A percentile compares a stretch with the other conserved stretches of the same genome.
These are phyloP conservation scores for Metschnikowia dekortorum DNA, from an alignment of 805 yeast species.

Conservation along the genomic window DNA sequence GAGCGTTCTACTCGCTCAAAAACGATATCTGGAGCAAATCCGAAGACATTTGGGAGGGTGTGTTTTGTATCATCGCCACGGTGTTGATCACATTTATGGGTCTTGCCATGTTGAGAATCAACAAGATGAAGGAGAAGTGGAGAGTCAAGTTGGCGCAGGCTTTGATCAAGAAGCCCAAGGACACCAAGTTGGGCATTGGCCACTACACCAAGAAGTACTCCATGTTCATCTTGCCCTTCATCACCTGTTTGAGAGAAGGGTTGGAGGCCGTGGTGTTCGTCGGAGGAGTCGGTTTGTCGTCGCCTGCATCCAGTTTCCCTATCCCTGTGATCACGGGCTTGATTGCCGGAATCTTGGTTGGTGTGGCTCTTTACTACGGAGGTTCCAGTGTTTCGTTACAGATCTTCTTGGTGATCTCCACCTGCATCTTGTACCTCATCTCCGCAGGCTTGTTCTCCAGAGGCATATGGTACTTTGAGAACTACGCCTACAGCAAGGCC, in stretches of 20 bases:
- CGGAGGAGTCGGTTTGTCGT: conserved; percentile 38
- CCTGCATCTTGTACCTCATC: conserved; percentile 82
- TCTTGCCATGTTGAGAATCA: conserved; percentile 88
- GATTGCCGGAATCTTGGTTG: conserved; percentile 69
- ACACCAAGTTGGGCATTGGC: conserved; percentile 47
- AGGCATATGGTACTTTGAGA: conserved; percentile 87
- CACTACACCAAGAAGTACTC: conserved; percentile 68
- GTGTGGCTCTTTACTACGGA: conserved; percentile 69
- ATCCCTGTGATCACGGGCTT: conserved; percentile 86
- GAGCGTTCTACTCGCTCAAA: conserved; percentile 78
- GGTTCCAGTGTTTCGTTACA: conserved; percentile 83
- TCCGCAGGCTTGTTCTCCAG: conserved; percentile 93
- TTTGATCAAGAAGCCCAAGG: conserved; percentile 41
- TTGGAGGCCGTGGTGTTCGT: conserved; percentile 46
- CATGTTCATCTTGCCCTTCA: conserved; percentile 82
- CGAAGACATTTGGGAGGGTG: conserved; percentile 97
- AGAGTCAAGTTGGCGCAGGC: conserved; percentile 89
- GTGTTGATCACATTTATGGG: conserved; percentile 90
- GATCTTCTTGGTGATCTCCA: conserved; percentile 78
- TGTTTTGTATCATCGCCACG: conserved; percentile 86
- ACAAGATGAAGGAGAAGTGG: conserved; percentile 97
- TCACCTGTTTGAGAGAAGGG: conserved; percentile 94
- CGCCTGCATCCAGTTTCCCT: conserved; percentile 60
- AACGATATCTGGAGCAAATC: conserved; percentile 80
- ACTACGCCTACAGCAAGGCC: conserved; percentile 52